Percentiles rank a stretch among this genome's conserved stretches.
These are phyloP conservation scores for Monilinia fructicola DNA, from an alignment of 2,329 filamentous ascomycete genomes.

Conservation along the genomic window DNA sequence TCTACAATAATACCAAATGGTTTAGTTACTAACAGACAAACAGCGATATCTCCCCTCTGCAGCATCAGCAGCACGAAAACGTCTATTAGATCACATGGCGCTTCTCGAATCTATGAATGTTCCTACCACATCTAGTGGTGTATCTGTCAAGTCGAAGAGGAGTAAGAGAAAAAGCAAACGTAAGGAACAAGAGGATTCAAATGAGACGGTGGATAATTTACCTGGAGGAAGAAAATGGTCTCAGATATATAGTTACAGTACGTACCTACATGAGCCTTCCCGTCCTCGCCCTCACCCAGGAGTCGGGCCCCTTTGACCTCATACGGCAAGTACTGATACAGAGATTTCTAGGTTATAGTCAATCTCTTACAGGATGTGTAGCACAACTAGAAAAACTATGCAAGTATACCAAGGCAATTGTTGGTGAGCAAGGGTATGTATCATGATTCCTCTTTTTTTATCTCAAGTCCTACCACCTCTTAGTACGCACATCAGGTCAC, in stretches of 20 bases:
- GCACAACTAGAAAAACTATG: slow-evolving; percentile 55
- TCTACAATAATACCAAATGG: not conserved
- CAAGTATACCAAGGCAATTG: slow-evolving; percentile 57
- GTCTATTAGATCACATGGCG: slow-evolving; percentile 52
- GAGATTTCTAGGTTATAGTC: slow-evolving; percentile 45
- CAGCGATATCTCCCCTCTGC: slow-evolving; percentile 56
- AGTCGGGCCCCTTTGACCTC: not conserved
- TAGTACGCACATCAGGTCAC: not conserved
- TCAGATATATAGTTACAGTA: slow-evolving; percentile 54
- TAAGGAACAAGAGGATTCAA: slow-evolving; percentile 11
- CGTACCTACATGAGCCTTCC: not conserved
- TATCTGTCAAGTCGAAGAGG: slow-evolving; percentile 14
- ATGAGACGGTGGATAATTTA: slow-evolving; percentile 25
- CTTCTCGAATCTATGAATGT: slow-evolving; percentile 45
- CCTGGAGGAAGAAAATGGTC: slow-evolving; percentile 49
- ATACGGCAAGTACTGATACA: not conserved
- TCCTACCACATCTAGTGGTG: slow-evolving; percentile 18
- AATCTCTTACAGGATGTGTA: slow-evolving; percentile 54
- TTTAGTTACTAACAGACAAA: slow-evolving; percentile 5
- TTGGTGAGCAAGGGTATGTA: slow-evolving; percentile 51
- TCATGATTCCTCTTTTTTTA: not conserved
- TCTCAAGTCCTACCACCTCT: not conserved
- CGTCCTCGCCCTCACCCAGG: no score
- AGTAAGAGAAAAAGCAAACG: slow-evolving; percentile 7
- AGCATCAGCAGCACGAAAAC: slow-evolving; percentile 53